Percentiles rank a stretch among this genome's conserved stretches.
Evolutionary conservation across 345 rosid species (phyloP).

Genomic region (Viola odorata): DNA sequence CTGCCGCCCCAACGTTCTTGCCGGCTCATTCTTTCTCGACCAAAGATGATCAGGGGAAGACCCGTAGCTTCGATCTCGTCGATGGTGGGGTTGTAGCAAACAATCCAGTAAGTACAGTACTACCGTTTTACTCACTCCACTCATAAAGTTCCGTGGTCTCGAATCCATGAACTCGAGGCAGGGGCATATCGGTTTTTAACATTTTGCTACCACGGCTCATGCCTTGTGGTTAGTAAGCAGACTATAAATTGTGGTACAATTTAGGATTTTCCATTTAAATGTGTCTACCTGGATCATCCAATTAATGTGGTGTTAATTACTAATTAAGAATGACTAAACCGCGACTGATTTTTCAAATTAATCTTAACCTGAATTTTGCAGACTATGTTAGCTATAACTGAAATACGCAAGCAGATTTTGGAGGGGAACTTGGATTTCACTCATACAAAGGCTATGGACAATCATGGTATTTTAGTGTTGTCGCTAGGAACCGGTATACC

Average conservation of each 20-base stretch:
- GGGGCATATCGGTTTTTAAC: no score
- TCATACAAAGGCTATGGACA: neutral
- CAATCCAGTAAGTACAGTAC: slow-evolving; percentile 19
- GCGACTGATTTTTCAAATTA: neutral
- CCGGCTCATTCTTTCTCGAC: slow-evolving; percentile 20
- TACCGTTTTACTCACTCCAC: neutral
- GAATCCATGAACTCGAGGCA: no score
- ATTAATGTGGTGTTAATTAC: neutral
- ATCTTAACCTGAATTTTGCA: neutral
- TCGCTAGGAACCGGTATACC: slow-evolving; percentile 15
- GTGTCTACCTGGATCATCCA: neutral
- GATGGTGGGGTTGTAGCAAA: slow-evolving; percentile 33
- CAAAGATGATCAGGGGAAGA: neutral
- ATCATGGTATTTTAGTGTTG: slow-evolving; percentile 10
- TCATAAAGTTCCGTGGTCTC: no score
- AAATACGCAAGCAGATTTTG: slow-evolving; percentile 5
- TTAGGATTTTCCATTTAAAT: neutral
- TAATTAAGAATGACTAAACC: neutral
- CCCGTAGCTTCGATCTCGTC: slow-evolving; percentile 16
- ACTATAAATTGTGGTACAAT: no score
- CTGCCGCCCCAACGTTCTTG: slow-evolving; percentile 27
- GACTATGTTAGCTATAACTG: slow-evolving; percentile 9
- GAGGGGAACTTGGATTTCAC: neutral
- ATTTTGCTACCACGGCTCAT: no score
- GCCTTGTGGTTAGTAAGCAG: no score